Base-by-base conservation (phyloP, 495 filamentous ascomycete species). In the Penicillium bovifimosum region DNA sequence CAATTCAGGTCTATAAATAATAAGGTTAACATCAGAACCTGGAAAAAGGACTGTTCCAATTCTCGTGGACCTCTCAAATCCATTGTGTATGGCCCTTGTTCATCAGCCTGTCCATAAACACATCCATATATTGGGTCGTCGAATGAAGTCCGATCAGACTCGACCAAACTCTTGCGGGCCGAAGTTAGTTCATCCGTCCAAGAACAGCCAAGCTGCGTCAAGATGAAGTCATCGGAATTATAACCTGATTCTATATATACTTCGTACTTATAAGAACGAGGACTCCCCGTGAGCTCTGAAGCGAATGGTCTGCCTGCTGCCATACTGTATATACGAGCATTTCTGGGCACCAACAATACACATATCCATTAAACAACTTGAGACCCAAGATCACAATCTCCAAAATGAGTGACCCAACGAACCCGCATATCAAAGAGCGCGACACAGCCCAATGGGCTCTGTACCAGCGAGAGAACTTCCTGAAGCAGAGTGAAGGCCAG, bases 381-480 rank as follows among this genome's bases (percentile, higher is more conserved):
- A 13, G 11, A 34, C 13, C 11, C 11, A 9, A 34, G 2, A 34
- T 31, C 32, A 34, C 11, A 32, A 43, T 33, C 14, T 24, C 34
- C 27, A 66, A 32, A 9, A 81, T 80, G 76, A 74, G 70, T 42
- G 80, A 86, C 59, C 75, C 79, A 13, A 77, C 73, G 6, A 81
- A 79, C 54, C 76, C 78, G 8, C 82, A 83, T 61, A 78, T 81
- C 53, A 52, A 72, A 33, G 67, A 74, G 24, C 67, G 82, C 28
- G 76, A 65, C 42, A 85, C 81, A 1, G 80, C 82, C 17, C 79
- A 84, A 71, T 85, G 76, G 72, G 76, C 60, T 5, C 68, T 81
- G 5, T 86, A 86, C 53, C 82, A 86, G 47, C 71, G 81, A 3
- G 80, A 85, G 57, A 75, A 80, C 41, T 83, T 85, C 55, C 78